phyloP scores from a whole-genome alignment of 345 rosid genomes.

The Balakata baccata region DNA sequence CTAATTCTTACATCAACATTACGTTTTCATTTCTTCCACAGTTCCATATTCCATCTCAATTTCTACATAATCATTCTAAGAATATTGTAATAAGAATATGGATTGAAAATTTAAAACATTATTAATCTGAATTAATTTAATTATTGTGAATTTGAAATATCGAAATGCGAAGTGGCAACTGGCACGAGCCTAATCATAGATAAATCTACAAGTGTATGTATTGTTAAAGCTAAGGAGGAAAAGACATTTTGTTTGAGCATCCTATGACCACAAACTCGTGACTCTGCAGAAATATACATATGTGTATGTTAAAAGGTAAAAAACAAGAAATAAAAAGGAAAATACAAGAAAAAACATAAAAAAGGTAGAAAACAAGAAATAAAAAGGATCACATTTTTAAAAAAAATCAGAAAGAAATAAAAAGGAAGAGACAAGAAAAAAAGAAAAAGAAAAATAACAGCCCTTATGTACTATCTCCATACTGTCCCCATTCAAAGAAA shows the following conservation, averaged over 20 bases:
- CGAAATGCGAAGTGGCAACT: neutral
- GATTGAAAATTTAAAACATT: neutral
- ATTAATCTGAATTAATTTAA: neutral
- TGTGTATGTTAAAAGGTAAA: conserved; percentile 1
- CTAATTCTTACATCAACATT: neutral
- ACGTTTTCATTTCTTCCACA: neutral
- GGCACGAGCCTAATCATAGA: neutral
- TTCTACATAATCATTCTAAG: neutral
- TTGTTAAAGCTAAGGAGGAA: neutral
- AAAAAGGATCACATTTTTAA: no score
- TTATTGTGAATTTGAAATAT: neutral
- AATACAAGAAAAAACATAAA: conserved; percentile 35
- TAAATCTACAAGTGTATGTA: neutral
- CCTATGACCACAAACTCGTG: conserved; percentile 34
- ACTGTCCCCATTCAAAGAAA: conserved; percentile 45
- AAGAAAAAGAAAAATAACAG: conserved; percentile 32
- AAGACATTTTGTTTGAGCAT: conserved; percentile 15
- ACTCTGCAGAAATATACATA: conserved; percentile 23
- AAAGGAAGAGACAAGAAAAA: conserved; percentile 27
- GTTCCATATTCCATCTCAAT: neutral
- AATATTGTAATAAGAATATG: neutral
- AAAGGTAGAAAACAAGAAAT: conserved; percentile 16
- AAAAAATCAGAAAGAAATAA: conserved; percentile 21
- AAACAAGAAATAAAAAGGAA: conserved; percentile 21
- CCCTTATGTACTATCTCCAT: conserved; percentile 30